A percentile compares a stretch with the other conserved stretches of the same genome.
Evolutionary conservation across 2,329 filamentous ascomycete species (phyloP).

Genomic region (Trichoderma sp.): DNA sequence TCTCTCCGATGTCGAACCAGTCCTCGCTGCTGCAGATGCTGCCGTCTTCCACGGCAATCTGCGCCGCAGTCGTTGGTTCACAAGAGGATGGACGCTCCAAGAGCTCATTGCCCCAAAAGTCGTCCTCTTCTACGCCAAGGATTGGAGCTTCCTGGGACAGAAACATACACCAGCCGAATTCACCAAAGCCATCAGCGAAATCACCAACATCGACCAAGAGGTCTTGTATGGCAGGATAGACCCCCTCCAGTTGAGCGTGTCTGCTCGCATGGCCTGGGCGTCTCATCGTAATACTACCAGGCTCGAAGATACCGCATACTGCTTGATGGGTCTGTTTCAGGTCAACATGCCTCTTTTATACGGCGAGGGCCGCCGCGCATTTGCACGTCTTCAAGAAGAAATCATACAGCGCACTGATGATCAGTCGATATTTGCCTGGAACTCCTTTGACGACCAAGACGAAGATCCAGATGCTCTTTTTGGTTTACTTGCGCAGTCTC

Average conservation of each 20-base stretch:
- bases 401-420: slow-evolving; percentile 21
- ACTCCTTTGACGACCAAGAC: slow-evolving; percentile 12
- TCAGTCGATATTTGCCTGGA: slow-evolving; percentile 25
- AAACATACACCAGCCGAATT: slow-evolving; percentile 2
- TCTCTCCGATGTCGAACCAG: slow-evolving; percentile 25
- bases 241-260: slow-evolving; percentile 16
- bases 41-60: background rate
- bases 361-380: slow-evolving; percentile 21
- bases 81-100: slow-evolving; percentile 17
- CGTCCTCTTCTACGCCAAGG: slow-evolving; percentile 18
- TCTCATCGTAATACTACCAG: slow-evolving; percentile 21
- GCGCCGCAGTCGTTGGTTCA: slow-evolving; percentile 26
- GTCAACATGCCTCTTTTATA: slow-evolving; percentile 26
- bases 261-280: slow-evolving; percentile 23
- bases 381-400: slow-evolving; percentile 20
- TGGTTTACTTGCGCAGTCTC: slow-evolving; percentile 18
- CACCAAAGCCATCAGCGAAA: slow-evolving; percentile 3
- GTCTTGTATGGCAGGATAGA: slow-evolving; percentile 15
- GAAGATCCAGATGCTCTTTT: slow-evolving; percentile 19
- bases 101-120: slow-evolving; percentile 22
- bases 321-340: slow-evolving; percentile 23
- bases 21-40: background rate
- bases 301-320: slow-evolving; percentile 24
- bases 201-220: slow-evolving; percentile 7
- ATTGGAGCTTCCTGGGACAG: slow-evolving; percentile 15